These are phyloP conservation scores for Dictyostelium discoideum DNA, from an alignment of 78 protist species.

Conservation along the genomic window dicty_2.7 NC_007089.4:4278501-4279000, in stretches of 20 bases:
- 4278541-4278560: not conserved
- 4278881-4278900: slow-evolving; percentile 22
- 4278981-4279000: not conserved
- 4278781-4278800: slow-evolving; percentile 28
- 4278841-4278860: slow-evolving; percentile 17
- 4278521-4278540: slow-evolving; percentile 11
- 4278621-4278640: slow-evolving; percentile 27
- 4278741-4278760: not conserved
- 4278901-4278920: slow-evolving; percentile 40
- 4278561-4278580: slow-evolving; percentile 39
- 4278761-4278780: not conserved
- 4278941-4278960: not conserved
- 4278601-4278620: slow-evolving; percentile 31
- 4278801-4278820: slow-evolving; percentile 11
- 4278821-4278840: not conserved
- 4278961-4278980: not conserved
- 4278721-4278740: not conserved
- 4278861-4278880: slow-evolving; percentile 16
- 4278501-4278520: slow-evolving; percentile 25
- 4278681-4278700: too few relatives aligned
- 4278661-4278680: too few relatives aligned
- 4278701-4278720: too few relatives aligned
- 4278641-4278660: too few relatives aligned
- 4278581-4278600: slow-evolving; percentile 39
- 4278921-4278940: slow-evolving; percentile 19